Evolutionary conservation across 768 basidiomycete species (phyloP).

Genomic region (Auricularia cornea): DNA sequence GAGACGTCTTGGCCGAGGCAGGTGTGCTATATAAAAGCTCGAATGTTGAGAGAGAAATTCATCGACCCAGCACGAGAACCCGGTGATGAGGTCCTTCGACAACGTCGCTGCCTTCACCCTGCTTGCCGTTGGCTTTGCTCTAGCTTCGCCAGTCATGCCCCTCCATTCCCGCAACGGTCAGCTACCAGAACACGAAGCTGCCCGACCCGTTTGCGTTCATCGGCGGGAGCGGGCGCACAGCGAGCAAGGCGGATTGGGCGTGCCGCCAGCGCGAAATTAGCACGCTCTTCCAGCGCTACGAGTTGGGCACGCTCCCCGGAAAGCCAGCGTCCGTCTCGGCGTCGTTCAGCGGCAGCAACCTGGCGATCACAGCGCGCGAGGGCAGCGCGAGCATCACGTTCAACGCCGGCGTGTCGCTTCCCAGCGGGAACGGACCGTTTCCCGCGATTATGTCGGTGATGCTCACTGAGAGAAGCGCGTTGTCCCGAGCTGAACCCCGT

Average conservation of each 20-base stretch:
- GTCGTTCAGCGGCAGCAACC: constrained; percentile 34
- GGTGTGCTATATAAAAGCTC: no score
- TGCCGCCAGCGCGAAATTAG: constrained; percentile 44
- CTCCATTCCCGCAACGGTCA: no score
- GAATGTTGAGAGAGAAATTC: no score
- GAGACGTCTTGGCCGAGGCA: no score
- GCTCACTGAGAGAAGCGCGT: no score
- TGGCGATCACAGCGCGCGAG: constrained; percentile 42
- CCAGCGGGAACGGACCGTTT: constrained; percentile 35
- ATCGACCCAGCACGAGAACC: no score
- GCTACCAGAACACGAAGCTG: constrained; percentile 33
- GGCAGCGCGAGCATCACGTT: constrained; percentile 42
- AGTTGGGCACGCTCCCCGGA: constrained; percentile 42
- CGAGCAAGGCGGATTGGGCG: constrained; percentile 29
- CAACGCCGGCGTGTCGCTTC: constrained; percentile 36
- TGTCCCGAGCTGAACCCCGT: no score
- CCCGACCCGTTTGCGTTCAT: constrained; percentile 52
- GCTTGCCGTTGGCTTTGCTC: no score
- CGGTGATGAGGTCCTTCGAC: no score
- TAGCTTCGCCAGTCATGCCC: no score
- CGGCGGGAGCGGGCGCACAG: constrained; percentile 1
- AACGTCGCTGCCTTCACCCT: no score
- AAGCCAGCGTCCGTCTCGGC: constrained; percentile 39
- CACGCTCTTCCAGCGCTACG: constrained; percentile 43
- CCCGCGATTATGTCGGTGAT: constrained; percentile 47